Evolutionary conservation across 2,329 filamentous ascomycete species (phyloP).

Genomic region (Huntiella bhutanensis): DNA sequence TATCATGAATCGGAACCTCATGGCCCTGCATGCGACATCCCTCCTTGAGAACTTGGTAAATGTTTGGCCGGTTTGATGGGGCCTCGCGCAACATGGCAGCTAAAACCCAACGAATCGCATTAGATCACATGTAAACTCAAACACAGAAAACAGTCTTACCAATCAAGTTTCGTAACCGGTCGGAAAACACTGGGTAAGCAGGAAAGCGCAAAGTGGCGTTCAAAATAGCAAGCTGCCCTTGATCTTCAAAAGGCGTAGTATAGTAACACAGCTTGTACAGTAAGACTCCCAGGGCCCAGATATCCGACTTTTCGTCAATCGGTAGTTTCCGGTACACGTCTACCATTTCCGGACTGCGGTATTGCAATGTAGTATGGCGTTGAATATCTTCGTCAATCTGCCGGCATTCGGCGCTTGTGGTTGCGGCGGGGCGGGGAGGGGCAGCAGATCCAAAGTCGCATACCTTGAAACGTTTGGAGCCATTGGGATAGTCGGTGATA

Average conservation of each 20-base stretch:
- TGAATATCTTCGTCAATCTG: constrained; percentile 94
- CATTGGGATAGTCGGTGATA: constrained; percentile 46
- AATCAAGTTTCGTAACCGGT: constrained; percentile 75
- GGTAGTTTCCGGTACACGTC: constrained; percentile 93
- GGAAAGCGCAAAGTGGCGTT: constrained; percentile 92
- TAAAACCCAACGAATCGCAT: constrained; percentile 19
- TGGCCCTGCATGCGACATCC: constrained; percentile 76
- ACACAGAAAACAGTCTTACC: constrained; percentile 27
- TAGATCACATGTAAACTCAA: no score
- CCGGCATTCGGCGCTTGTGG: constrained; percentile 71
- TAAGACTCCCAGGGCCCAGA: constrained; percentile 89
- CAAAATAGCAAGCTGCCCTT: constrained; percentile 89
- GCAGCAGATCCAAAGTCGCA: constrained; percentile 96
- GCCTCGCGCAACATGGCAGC: constrained; percentile 81
- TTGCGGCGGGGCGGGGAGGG: constrained; percentile 64
- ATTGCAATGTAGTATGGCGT: constrained; percentile 91
- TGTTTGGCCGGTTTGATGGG: constrained; percentile 62
- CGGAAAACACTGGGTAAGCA: constrained; percentile 72
- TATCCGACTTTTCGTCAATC: constrained; percentile 96
- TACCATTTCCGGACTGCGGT: constrained; percentile 95
- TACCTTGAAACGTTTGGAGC: constrained; percentile 70
- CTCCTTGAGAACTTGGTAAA: constrained; percentile 81
- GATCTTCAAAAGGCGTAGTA: constrained; percentile 94
- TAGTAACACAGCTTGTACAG: constrained; percentile 98
- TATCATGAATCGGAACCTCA: constrained; percentile 75